Evolutionary conservation across 352 stramenopile genomes (phyloP).

Genomic region (Pythium aphanidermatum): DNA sequence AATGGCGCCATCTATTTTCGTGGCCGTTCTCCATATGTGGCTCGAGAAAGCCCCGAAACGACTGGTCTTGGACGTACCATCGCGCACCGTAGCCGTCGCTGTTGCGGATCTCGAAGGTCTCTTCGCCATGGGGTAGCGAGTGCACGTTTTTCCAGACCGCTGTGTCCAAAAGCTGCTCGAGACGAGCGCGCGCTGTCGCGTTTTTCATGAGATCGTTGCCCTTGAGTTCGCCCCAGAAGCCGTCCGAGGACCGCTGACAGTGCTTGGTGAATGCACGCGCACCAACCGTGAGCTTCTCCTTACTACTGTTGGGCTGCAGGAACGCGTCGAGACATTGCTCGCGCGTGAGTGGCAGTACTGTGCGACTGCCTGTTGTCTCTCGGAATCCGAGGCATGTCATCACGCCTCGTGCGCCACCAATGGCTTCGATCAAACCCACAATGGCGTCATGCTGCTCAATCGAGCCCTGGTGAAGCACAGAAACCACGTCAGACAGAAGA

Average conservation of each 20-base stretch:
- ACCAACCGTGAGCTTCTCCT: conserved; percentile 59
- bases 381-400: conserved; percentile 64
- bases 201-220: conserved; percentile 74
- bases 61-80: conserved; percentile 53
- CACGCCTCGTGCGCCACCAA: conserved; percentile 53
- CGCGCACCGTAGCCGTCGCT: conserved; percentile 62
- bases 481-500: not conserved
- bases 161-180: conserved; percentile 43
- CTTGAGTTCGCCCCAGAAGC: conserved; percentile 57
- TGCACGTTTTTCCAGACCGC: conserved; percentile 81
- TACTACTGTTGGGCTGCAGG: conserved; percentile 22
- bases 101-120: conserved; percentile 70
- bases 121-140: conserved; percentile 56
- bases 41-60: conserved; percentile 81
- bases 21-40: conserved; percentile 75
- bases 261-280: conserved; percentile 77
- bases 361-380: conserved; percentile 48
- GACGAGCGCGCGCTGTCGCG: conserved; percentile 33
- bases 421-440: conserved; percentile 21
- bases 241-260: conserved; percentile 51
- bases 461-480: not conserved
- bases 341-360: conserved; percentile 42
- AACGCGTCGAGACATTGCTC: conserved; percentile 55
- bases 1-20: conserved; percentile 66
- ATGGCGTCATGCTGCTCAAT: conserved; percentile 1